A percentile compares a stretch with the other conserved stretches of the same genome.
Conservation (phyloP, 2,329 filamentous ascomycete genomes). For the Xylaria sp. region DNA sequence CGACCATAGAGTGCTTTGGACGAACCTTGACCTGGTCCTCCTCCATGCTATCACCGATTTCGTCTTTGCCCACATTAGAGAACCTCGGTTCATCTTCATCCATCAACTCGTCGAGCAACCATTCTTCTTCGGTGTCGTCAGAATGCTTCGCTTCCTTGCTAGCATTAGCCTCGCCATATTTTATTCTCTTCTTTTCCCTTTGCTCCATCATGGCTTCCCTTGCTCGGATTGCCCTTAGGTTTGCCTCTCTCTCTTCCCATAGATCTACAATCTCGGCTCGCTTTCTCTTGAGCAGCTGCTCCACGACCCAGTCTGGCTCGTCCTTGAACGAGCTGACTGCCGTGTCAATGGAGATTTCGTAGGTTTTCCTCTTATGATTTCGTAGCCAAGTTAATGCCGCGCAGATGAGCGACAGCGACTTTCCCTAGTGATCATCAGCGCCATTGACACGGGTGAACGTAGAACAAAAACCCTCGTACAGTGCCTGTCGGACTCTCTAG, state of each 20-base stretch:
- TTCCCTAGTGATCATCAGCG: conserved; percentile 66
- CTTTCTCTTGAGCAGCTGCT: conserved; percentile 77
- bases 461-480: conserved; percentile 48
- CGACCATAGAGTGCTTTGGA: conserved; percentile 1
- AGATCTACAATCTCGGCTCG: conserved; percentile 72
- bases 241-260: conserved; percentile 79
- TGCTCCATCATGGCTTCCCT: conserved; percentile 69
- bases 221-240: conserved; percentile 72
- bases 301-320: conserved; percentile 86
- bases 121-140: conserved; percentile 67
- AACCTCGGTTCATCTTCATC: conserved; percentile 55
- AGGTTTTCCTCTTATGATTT: conserved; percentile 74
- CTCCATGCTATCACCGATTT: conserved; percentile 55
- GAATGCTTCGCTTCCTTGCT: conserved; percentile 34
- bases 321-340: conserved; percentile 64
- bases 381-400: conserved; percentile 92
- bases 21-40: conserved; percentile 70
- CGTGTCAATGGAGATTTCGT: conserved; percentile 62
- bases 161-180: conserved; percentile 53
- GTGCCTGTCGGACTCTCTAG: conserved; percentile 94
- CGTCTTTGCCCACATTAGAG: conserved; percentile 75
- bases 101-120: conserved; percentile 77
- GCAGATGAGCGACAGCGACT: conserved; percentile 92
- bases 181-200: conserved; percentile 60
- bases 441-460: background rate